Evolutionary conservation across 192 early-diverging fungal species (phyloP).

Genomic region (Pilobolus umbonatus): DNA sequence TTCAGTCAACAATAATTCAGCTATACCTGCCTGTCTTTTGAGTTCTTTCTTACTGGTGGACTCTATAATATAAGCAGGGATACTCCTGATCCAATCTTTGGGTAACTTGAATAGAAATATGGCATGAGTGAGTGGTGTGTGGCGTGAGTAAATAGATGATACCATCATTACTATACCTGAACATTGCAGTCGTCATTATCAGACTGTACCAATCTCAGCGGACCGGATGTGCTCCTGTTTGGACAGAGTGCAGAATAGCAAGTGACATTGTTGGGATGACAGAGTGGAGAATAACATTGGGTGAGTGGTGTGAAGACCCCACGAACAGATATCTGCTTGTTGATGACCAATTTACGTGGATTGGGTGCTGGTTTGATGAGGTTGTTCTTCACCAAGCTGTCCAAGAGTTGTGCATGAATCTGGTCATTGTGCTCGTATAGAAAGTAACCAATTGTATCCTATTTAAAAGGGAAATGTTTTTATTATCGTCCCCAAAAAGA

Average conservation of each 20-base stretch:
- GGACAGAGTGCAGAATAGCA: constrained; percentile 16
- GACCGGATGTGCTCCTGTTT: neutral
- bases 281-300: constrained; percentile 18
- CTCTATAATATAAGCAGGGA: neutral
- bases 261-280: neutral
- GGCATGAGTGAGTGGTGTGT: too few relatives aligned
- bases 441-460: constrained; percentile 2
- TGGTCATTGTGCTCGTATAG: neutral
- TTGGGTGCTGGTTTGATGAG: neutral
- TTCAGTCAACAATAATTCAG: constrained; percentile 16
- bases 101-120: neutral
- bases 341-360: neutral
- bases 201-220: neutral
- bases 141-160: neutral
- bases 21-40: constrained; percentile 19
- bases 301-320: constrained; percentile 6
- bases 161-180: neutral
- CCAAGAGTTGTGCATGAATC: neutral
- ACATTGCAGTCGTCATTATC: neutral
- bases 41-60: constrained; percentile 6
- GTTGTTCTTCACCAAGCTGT: neutral
- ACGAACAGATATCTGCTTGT: neutral
- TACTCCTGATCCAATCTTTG: neutral
- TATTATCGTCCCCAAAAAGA: neutral
- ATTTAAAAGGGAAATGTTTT: neutral